Evolutionary conservation across 2,329 filamentous ascomycete species (phyloP).

Genomic region (Epichloe hybrida): DNA sequence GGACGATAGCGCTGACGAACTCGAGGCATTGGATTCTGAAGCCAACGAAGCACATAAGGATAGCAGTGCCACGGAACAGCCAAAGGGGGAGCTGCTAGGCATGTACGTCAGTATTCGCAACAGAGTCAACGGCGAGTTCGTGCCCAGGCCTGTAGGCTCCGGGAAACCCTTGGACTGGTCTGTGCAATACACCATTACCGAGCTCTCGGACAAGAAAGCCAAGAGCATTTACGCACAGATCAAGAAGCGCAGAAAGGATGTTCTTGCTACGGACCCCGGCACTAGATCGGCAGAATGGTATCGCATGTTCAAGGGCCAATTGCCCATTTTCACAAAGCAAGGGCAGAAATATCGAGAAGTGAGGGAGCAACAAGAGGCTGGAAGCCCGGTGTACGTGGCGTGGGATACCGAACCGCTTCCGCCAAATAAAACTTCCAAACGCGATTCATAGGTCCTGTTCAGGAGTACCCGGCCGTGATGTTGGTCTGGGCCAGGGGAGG

Average conservation of each 20-base stretch:
- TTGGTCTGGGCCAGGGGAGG: too few species aligned
- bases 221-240: constrained; percentile 40
- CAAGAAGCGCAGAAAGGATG: constrained; percentile 39
- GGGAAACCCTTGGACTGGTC: constrained; percentile 40
- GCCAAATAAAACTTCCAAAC: not conserved
- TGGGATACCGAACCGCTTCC: constrained; percentile 24
- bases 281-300: constrained; percentile 32
- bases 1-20: not conserved
- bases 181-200: constrained; percentile 65
- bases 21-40: not conserved
- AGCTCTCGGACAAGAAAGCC: constrained; percentile 36
- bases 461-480: too few species aligned
- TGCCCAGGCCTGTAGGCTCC: constrained; percentile 44
- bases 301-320: constrained; percentile 27
- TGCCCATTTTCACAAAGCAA: constrained; percentile 28
- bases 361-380: constrained; percentile 38
- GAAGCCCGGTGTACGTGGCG: constrained; percentile 32
- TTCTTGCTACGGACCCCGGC: constrained; percentile 27
- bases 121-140: constrained; percentile 51
- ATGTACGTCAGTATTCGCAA: constrained; percentile 63
- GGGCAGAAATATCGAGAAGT: constrained; percentile 46
- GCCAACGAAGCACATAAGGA: not conserved
- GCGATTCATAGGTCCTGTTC: not conserved
- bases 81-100: constrained; percentile 37
- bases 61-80: constrained; percentile 1